Evolutionary conservation across 768 basidiomycete genomes (phyloP), one percentile per base, ranked within the genome.

Genomic region (Hemileccinum impolitum): DNA sequence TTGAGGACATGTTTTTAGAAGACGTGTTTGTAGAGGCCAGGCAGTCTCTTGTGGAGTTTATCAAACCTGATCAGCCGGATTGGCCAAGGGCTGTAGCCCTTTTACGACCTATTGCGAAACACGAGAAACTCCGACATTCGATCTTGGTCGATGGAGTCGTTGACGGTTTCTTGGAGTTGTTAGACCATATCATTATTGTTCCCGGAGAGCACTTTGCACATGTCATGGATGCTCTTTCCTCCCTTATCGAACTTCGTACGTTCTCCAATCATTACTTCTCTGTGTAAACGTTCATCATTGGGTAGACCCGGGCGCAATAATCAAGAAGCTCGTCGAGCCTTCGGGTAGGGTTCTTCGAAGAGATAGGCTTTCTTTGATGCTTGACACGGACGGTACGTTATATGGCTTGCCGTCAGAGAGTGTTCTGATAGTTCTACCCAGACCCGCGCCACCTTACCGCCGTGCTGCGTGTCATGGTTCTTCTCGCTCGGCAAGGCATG

Each of bases 31-130:
- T 17, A 14, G 47, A 54, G 7, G 56, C 54, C 7, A 36, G 30
- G 19, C 26, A 49, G 14, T 51, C 51, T 17, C 40, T 48, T 12
- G 15, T 36, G 28, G 26, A 40, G 44, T 39, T 25, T 1, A 47
- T 50, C 2, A 49, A 43, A 15, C 50, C 43, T 11, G 50, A 55
- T 30, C 43, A 51, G 19, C 45, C 53, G 0, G 53, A 54, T 31
- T 57, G 56, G 45, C 46, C 50, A n/a, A 52, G 56, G 48, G 56
- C 47, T 19, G 38, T 55, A 13, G 54, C 56, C 4, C 56, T 57
- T 40, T 44, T 57, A 15, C 53, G 50, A 25, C 56, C 56, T 8
- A 25, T 57, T 12, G 50, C 48, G 35, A 50, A 52, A 25, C 56
- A 57, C 28, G 47, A 55, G 31, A 28, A 8, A 9, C 50, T 57